These are phyloP conservation scores for Bipolaris zeicola DNA, from an alignment of 2,329 filamentous ascomycete genomes.

Conservation along the genomic window DNA sequence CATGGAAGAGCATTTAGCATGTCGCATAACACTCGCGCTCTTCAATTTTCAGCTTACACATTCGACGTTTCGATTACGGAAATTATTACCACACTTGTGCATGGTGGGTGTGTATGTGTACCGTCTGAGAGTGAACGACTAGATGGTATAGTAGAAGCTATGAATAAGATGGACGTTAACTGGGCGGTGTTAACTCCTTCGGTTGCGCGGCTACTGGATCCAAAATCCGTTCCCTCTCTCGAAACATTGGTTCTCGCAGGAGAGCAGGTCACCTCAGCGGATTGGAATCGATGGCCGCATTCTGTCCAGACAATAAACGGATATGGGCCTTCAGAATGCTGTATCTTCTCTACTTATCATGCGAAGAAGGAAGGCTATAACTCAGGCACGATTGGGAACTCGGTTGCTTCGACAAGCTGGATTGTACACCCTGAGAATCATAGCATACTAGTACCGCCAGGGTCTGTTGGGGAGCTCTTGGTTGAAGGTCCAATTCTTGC, in stretches of 20 bases:
- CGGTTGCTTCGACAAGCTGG: conserved; percentile 19
- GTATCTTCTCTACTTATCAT: neutral
- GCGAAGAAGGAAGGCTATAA: neutral
- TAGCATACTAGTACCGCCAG: conserved; percentile 24
- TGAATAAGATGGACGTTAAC: conserved; percentile 42
- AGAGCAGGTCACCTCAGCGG: neutral
- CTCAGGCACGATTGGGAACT: conserved; percentile 15
- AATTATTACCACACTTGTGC: conserved; percentile 60
- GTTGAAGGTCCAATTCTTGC: conserved; percentile 31
- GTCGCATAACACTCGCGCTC: neutral
- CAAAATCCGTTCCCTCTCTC: conserved; percentile 9
- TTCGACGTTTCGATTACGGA: conserved; percentile 63
- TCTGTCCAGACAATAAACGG: conserved; percentile 11
- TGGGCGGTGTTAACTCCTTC: conserved; percentile 19
- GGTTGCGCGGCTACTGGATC: conserved; percentile 13
- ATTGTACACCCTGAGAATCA: conserved; percentile 32
- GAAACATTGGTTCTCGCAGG: conserved; percentile 6
- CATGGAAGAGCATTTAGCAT: neutral
- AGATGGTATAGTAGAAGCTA: conserved; percentile 57
- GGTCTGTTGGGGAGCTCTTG: conserved; percentile 30
- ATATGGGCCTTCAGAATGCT: conserved; percentile 12
- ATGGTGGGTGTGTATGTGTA: conserved; percentile 47
- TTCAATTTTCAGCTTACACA: conserved; percentile 63
- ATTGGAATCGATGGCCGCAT: conserved; percentile 3
- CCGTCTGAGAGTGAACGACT: conserved; percentile 57